Base-by-base conservation (phyloP, 495 filamentous ascomycete genomes). In the Aspergillus wentii region DNA sequence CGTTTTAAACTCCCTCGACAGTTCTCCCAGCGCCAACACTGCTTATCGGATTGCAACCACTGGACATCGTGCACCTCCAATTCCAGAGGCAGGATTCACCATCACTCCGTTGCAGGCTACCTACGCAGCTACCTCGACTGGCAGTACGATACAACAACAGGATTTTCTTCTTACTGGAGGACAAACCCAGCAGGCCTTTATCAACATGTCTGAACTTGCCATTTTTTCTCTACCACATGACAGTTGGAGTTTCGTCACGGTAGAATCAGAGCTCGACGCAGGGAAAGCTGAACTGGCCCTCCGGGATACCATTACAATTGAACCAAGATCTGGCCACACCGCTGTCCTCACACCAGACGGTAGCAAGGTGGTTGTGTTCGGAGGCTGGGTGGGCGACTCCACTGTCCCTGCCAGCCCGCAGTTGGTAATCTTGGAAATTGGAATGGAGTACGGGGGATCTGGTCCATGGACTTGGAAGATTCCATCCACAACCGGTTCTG, bases 121-220 rank as follows among this genome's bases (percentile, higher is more conserved):
- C 23, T 81, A 71, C 38, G 78, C 76, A 0, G 75, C 71, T 18
- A 60, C 66, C 3, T 62, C 64, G 3, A 63, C 52, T 4, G 71
- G 66, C n/a, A 63, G 64, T 15, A 54, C 75, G 21, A 79, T 49
- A n/a, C 78, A 83, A 50, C 79, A 88, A 52, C 80, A 80, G 33
- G 79, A 79, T 35, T 90, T 85, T 35, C 78, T 96, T 5, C 62
- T 97, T 10, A 65, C 96, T 27, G 91, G 90, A 9, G 91, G 91
- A 0, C 87, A 96, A 54, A 95, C 89, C 0, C 68, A 78, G 44
- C 49, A 66, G 10, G 91, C 88, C 0, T 96, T 95, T 48, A 78
- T 95, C 54, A 94, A 95, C 55, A 95, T 94, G 85, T 88, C 85
- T 21, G 85, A 88, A 41, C 75, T 91, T 7, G 91, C 91, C 1